phyloP scores from a whole-genome alignment of 106 monocot species.

The Acorus gramineus region DNA sequence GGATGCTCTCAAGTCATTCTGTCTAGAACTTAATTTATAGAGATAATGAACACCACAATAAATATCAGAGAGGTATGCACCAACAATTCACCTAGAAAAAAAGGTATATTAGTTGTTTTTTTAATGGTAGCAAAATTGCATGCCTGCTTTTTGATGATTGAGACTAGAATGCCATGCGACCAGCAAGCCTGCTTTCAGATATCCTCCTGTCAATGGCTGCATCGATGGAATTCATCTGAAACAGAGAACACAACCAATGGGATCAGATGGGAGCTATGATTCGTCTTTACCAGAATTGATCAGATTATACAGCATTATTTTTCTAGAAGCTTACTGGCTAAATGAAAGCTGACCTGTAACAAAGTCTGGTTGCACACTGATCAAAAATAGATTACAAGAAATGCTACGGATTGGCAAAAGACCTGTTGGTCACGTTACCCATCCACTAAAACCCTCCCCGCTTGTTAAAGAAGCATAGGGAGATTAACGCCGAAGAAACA shows the following conservation, averaged over 20 bases:
- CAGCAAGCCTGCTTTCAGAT: slow-evolving; percentile 89
- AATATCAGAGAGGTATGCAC: too few species aligned
- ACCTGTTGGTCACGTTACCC: slow-evolving; percentile 40
- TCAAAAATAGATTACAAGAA: slow-evolving; percentile 62
- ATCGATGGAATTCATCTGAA: slow-evolving; percentile 93
- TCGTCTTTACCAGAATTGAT: not conserved
- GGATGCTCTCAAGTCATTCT: too few species aligned
- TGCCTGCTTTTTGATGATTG: too few species aligned
- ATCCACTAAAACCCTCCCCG: slow-evolving; percentile 34
- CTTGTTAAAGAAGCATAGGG: slow-evolving; percentile 39
- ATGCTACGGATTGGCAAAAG: slow-evolving; percentile 56
- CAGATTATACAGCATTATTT: not conserved
- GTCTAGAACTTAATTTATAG: too few species aligned
- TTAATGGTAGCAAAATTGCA: too few species aligned
- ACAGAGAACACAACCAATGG: slow-evolving; percentile 3
- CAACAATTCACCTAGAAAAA: too few species aligned
- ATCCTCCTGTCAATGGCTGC: slow-evolving; percentile 91
- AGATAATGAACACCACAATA: too few species aligned
- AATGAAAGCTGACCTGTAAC: slow-evolving; percentile 92
- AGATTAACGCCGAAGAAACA: slow-evolving; percentile 20
- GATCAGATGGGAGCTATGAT: slow-evolving; percentile 6
- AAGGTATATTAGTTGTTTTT: too few species aligned
- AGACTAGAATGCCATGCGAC: slow-evolving; percentile 74
- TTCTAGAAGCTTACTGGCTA: slow-evolving; percentile 31
- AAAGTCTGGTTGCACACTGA: slow-evolving; percentile 41